Percentiles rank a stretch among this genome's conserved stretches.
Conservation (phyloP, 164 flowering plant genomes). For the Buxus sempervirens region DNA sequence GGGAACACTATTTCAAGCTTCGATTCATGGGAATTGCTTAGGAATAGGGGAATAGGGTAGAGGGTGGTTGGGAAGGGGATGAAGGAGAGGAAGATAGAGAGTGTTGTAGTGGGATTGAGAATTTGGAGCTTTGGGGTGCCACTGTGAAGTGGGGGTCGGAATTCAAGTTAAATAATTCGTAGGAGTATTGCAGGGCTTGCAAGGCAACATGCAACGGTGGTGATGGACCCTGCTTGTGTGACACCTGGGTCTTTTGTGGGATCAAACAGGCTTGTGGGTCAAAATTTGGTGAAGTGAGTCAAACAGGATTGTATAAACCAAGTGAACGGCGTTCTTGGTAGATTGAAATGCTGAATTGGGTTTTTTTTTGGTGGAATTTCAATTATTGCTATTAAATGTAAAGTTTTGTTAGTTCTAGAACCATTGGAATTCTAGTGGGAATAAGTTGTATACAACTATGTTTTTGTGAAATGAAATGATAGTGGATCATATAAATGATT, state of each 20-base stretch:
- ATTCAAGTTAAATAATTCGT: slow-evolving; percentile 40
- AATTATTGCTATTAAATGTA: too few species aligned
- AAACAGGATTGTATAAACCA: neutral
- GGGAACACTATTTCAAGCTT: slow-evolving; percentile 7
- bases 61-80: slow-evolving; percentile 5
- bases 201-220: slow-evolving; percentile 76
- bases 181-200: slow-evolving; percentile 80
- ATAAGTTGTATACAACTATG: too few species aligned
- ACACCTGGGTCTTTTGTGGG: slow-evolving; percentile 95
- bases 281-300: slow-evolving; percentile 71
- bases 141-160: slow-evolving; percentile 72
- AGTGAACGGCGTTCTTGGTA: too few species aligned
- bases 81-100: slow-evolving; percentile 17
- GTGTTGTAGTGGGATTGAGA: slow-evolving; percentile 24
- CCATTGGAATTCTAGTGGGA: too few species aligned
- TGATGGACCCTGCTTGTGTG: slow-evolving; percentile 84
- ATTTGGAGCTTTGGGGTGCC: slow-evolving; percentile 91
- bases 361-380: too few species aligned
- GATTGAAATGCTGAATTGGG: too few species aligned
- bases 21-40: slow-evolving; percentile 6
- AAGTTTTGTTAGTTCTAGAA: too few species aligned
- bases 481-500: too few species aligned
- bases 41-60: slow-evolving; percentile 11
- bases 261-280: slow-evolving; percentile 58
- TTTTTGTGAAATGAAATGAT: too few species aligned